Evolutionary conservation across 2,329 filamentous ascomycete genomes (phyloP).

Genomic region (Drechslerella coelobrocha): DNA sequence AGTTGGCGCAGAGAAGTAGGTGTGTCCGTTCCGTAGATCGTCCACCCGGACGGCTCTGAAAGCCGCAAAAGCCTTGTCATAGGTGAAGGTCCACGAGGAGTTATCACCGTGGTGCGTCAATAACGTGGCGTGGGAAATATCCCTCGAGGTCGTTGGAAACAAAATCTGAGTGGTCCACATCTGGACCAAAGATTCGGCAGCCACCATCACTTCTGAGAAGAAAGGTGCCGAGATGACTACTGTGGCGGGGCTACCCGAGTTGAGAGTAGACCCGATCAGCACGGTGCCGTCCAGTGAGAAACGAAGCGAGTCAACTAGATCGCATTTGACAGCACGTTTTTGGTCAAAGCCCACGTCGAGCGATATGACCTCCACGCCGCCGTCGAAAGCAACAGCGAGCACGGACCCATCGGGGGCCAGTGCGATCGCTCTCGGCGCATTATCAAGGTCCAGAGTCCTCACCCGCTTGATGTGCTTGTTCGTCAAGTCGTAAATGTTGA

Average conservation of each 20-base stretch:
- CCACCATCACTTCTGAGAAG: slow-evolving; percentile 68
- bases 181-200: slow-evolving; percentile 70
- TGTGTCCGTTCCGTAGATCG: slow-evolving; percentile 76
- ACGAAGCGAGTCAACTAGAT: slow-evolving; percentile 73
- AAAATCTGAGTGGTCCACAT: slow-evolving; percentile 87
- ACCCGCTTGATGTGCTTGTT: slow-evolving; percentile 70
- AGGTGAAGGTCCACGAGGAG: slow-evolving; percentile 77
- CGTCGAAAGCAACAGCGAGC: slow-evolving; percentile 81
- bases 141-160: slow-evolving; percentile 79
- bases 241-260: slow-evolving; percentile 70
- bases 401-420: slow-evolving; percentile 82
- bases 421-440: slow-evolving; percentile 77
- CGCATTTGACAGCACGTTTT: slow-evolving; percentile 77
- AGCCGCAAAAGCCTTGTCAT: slow-evolving; percentile 76
- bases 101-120: slow-evolving; percentile 68
- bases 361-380: slow-evolving; percentile 86
- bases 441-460: slow-evolving; percentile 78
- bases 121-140: slow-evolving; percentile 78
- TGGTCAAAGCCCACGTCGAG: slow-evolving; percentile 70
- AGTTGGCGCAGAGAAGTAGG: slow-evolving; percentile 76
- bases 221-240: slow-evolving; percentile 81
- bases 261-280: slow-evolving; percentile 75
- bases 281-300: slow-evolving; percentile 82
- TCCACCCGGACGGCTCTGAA: slow-evolving; percentile 79
- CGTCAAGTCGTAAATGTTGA: slow-evolving; percentile 80